Conservation (phyloP, 208 protist species). For the Acanthamoeba lenticulata region DNA sequence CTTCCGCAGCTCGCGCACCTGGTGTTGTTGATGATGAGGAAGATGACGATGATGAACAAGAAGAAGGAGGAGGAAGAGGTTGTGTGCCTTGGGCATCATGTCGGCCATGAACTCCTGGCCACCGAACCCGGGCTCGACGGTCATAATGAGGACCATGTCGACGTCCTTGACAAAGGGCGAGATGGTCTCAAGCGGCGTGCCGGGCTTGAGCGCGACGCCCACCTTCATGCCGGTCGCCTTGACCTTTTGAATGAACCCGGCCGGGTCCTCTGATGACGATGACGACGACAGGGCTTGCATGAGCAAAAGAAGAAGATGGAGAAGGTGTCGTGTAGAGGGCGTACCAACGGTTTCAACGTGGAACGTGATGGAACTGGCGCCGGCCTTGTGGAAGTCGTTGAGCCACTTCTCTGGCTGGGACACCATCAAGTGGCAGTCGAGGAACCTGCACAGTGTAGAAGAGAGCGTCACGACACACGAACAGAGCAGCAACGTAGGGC, state of each 20-base stretch:
- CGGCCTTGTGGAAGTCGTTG: constrained; percentile 86
- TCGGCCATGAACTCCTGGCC: constrained; percentile 98
- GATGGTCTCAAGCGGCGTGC: constrained; percentile 89
- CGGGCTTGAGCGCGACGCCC: constrained; percentile 97
- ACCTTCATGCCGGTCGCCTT: constrained; percentile 89
- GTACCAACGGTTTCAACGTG: constrained; percentile 89
- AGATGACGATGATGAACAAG: too few species aligned
- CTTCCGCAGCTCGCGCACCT: constrained; percentile 85
- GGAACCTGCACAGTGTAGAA: neutral
- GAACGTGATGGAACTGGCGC: constrained; percentile 88
- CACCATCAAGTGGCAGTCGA: constrained; percentile 98
- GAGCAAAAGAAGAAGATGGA: too few species aligned
- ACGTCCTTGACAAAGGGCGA: constrained; percentile 87
- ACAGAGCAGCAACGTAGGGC: constrained; percentile 92
- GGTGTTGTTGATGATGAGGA: too few species aligned
- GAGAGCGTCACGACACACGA: constrained; percentile 76
- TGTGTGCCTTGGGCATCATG: constrained; percentile 97
- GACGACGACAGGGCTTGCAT: neutral
- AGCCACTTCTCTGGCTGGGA: constrained; percentile 90
- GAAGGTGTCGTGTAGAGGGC: too few species aligned
- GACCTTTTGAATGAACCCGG: constrained; percentile 85
- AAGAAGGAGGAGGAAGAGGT: too few species aligned
- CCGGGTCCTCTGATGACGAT: constrained; percentile 74
- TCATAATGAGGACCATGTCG: constrained; percentile 98
- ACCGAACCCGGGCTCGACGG: constrained; percentile 99